phyloP scores from a whole-genome alignment of 2,329 filamentous ascomycete species.

The Trichophyton benhamiae region DNA sequence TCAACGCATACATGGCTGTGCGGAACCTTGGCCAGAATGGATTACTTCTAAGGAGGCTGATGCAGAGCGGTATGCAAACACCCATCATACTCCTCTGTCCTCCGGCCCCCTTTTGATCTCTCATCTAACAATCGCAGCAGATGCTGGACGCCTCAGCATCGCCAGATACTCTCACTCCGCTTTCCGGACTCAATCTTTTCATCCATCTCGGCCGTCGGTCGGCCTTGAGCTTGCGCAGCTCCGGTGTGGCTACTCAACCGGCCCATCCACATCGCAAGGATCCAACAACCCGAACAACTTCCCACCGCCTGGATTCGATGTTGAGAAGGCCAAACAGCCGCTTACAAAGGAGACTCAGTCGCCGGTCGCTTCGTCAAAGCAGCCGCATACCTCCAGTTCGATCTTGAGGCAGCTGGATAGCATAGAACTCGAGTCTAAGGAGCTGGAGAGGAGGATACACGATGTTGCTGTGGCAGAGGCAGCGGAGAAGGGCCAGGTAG shows the following conservation, averaged over 20 bases:
- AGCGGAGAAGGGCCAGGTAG: constrained; percentile 45
- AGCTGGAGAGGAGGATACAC: constrained; percentile 29
- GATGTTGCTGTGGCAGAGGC: constrained; percentile 6
- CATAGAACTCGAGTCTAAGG: constrained; percentile 29
- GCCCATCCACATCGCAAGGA: constrained; percentile 41
- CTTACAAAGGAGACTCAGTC: constrained; percentile 29
- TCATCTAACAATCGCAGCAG: background rate
- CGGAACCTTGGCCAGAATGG: constrained; percentile 2
- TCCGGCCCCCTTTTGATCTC: too few relatives aligned
- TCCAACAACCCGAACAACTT: constrained; percentile 37
- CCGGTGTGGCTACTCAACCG: constrained; percentile 42
- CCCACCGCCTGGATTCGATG: constrained; percentile 81
- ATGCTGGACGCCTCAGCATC: background rate
- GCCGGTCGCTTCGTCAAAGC: constrained; percentile 13
- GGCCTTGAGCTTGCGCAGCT: constrained; percentile 32
- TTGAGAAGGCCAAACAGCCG: constrained; percentile 80
- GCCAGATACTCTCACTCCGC: background rate
- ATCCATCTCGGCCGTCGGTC: constrained; percentile 19
- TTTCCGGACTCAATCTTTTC: background rate
- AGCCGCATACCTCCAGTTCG: constrained; percentile 25
- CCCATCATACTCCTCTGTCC: background rate
- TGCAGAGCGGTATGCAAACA: background rate
- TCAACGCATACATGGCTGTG: constrained; percentile 1
- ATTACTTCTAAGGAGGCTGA: constrained; percentile 2
- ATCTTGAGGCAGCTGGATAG: background rate